Conservation (phyloP, 306 rosid species). For the Dryas drummondii region DNA sequence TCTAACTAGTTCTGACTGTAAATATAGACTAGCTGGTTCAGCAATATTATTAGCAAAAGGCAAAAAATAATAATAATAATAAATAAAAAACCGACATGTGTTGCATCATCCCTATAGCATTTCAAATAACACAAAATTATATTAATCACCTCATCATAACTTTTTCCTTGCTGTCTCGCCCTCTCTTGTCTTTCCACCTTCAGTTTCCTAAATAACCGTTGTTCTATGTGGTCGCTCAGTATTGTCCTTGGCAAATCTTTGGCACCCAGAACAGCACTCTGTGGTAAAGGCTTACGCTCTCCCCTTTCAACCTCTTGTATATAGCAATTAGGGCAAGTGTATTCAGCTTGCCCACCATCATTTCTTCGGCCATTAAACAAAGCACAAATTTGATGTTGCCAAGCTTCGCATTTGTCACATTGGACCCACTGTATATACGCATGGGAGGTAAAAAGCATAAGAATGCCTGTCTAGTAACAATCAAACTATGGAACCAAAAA, state of each 20-base stretch:
- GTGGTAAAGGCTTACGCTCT: constrained; percentile 93
- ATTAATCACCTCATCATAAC: constrained; percentile 76
- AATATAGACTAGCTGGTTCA: background rate
- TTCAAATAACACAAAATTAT: background rate
- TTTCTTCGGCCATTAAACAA: constrained; percentile 92
- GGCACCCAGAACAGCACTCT: constrained; percentile 98
- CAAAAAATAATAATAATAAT: background rate
- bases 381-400: constrained; percentile 99
- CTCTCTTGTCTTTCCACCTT: constrained; percentile 80
- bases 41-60: background rate
- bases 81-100: background rate
- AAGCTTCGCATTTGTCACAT: constrained; percentile 99
- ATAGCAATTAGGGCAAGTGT: constrained; percentile 96
- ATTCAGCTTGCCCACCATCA: constrained; percentile 96
- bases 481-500: constrained; percentile 10
- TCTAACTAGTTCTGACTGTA: too few relatives aligned
- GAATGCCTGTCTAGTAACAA: constrained; percentile 20
- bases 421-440: constrained; percentile 84
- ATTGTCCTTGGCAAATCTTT: constrained; percentile 90
- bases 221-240: constrained; percentile 90
- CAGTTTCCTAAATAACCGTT: constrained; percentile 61
- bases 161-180: constrained; percentile 85
- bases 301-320: constrained; percentile 86
- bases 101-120: background rate
- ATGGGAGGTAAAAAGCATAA: constrained; percentile 27